Evolutionary conservation across 1,139 yeast genomes (phyloP), one percentile per base, ranked within the genome.

Genomic region (Debaryomycetaceae sp.): DNA sequence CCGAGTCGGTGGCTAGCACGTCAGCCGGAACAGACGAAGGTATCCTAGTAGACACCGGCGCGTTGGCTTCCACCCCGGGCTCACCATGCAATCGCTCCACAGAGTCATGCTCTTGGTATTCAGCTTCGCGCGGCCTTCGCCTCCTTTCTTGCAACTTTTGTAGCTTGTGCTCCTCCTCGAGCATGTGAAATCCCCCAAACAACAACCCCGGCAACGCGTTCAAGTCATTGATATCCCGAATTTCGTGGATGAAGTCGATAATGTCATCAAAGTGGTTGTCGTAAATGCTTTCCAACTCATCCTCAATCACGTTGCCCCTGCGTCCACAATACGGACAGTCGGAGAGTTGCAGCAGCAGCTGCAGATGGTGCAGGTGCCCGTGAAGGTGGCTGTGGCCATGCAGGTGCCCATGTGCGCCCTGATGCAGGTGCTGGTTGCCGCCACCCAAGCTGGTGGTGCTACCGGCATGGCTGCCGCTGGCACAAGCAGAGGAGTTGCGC

Each of bases 281-380:
- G 35, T 63, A 65, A 13, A 61, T 55, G 36, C 46, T 57, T 39
- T 63, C 89, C 48, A 89, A 70, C 48, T 85, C 95, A 41, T 78
- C 80, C 47, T 84, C 93, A 43, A 86, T 75, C 18, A 88, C 76
- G 38, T 68, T 61, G 42, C 80, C 76, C 43, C 83, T 78, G 32
- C 86, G 71, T 2, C 93, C 95, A 57, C 97, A 89, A 18, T 78
- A 78, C 4, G 78, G 63, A 52, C 97, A 89, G 35, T 78, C 71
- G 52, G 96, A 88, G 25, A 41, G 42, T 16, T 35, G 36, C 23
- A 29, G 27, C 23, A 25, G 24, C 26, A 30, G 23, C 20, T 29
- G 30, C 18, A 29, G 14, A 24, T 28, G 27, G 30, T 27, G 30
- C 29, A 36, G 25, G 28, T 29, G 25, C 27, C 36, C 32, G 29